Evolutionary conservation across 2,329 filamentous ascomycete species (phyloP), one percentile per base, ranked within the genome.

Genomic region (Penicillium sumatraense): DNA sequence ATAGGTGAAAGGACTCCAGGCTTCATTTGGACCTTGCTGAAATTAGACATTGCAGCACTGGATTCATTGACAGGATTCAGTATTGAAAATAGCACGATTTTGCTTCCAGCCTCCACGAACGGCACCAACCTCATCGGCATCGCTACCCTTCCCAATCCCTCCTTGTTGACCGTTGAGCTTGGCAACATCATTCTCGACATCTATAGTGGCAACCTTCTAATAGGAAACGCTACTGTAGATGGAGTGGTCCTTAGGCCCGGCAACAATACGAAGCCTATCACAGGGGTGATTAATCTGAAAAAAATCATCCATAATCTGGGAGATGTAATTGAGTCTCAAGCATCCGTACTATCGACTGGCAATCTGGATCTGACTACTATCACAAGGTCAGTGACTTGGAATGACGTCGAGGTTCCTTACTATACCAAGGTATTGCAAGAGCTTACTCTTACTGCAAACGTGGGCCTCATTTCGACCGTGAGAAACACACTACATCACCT

Each of bases 11-110:
- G n/a, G n/a, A n/a, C n/a, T n/a, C n/a, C n/a, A n/a, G n/a, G 26
- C 13, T 3, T 5, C 8, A 8, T 9, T 13, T 16, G n/a, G 6
- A 14, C 36, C 23, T 6, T n/a, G 13, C 26, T 26, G 18, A 8
- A 20, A 23, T 21, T 13, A 7, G n/a, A n/a, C 11, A 9, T 3
- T 42, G 29, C 48, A 86, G 83, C 79, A 3, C 73, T 86, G 3
- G 80, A 85, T 65, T 74, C 75, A 5, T 80, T 86, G 48, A 62
- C 71, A 9, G 80, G 78, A 9, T 80, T 83, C 66, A 73, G 73
- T 45, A 74, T 83, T 35, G 54, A 67, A 0, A 79, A 83, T 56
- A 78, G 78, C 52, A 78, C 80, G 29, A 86, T 86, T 61, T 74
- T 86, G 49, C 53, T 79, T 27, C 26, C 26, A 6, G 26, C 26